Conservation (phyloP, 208 protist species). For the Spongospora subterranea region DNA sequence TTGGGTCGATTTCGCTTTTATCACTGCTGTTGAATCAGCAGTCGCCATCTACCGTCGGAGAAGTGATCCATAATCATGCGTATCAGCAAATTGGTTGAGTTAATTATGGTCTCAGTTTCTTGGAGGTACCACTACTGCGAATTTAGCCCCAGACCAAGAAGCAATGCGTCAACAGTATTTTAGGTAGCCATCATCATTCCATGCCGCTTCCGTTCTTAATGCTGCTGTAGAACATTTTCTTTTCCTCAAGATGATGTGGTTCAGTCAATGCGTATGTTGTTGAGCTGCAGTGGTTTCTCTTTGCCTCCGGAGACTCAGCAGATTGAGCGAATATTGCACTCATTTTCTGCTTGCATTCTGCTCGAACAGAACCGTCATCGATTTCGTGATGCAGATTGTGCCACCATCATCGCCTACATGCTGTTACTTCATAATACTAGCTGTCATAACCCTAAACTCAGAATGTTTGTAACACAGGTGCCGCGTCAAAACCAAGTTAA, state of each 20-base stretch:
- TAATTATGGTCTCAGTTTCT: background rate
- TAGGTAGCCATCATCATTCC: background rate
- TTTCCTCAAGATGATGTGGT: slow-evolving; percentile 1
- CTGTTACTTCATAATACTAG: slow-evolving; percentile 15
- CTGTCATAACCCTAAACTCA: slow-evolving; percentile 9
- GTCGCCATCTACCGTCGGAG: background rate
- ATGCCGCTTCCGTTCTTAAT: background rate
- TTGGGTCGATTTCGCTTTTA: background rate
- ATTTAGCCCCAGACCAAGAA: background rate
- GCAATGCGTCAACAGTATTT: background rate
- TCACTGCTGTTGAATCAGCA: background rate
- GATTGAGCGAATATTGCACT: slow-evolving; percentile 47
- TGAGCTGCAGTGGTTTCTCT: background rate
- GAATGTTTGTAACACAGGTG: background rate
- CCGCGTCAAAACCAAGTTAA: background rate
- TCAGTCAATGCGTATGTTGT: slow-evolving; percentile 35
- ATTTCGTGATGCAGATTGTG: background rate
- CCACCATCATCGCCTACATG: slow-evolving; percentile 9
- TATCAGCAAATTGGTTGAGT: background rate
- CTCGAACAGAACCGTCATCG: background rate
- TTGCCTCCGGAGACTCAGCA: slow-evolving; percentile 21
- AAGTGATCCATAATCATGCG: background rate
- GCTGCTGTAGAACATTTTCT: background rate
- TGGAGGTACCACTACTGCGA: background rate
- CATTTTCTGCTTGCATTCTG: background rate